These are phyloP conservation scores for Acanthochlamys bracteata DNA, from an alignment of 106 monocot species.

Conservation along the genomic window DNA sequence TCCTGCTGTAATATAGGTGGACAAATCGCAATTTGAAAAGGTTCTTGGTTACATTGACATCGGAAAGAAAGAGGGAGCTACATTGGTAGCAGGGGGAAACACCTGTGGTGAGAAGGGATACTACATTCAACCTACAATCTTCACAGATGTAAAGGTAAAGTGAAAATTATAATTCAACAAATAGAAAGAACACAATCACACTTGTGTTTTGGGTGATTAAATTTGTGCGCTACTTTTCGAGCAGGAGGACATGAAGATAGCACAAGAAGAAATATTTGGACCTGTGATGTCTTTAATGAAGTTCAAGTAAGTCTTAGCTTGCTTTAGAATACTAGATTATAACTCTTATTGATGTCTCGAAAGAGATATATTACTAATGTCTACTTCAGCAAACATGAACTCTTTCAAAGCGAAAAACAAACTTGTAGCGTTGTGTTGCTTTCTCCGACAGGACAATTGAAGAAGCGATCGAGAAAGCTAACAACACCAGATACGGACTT, in stretches of 20 bases:
- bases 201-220: too few species aligned
- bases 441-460: conserved; percentile 33
- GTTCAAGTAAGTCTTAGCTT: conserved; percentile 24
- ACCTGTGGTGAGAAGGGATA: conserved; percentile 58
- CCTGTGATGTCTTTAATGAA: conserved; percentile 52
- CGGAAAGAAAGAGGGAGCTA: conserved; percentile 65
- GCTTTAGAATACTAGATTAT: too few species aligned
- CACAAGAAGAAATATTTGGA: conserved; percentile 47
- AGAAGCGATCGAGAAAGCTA: conserved; percentile 37
- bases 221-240: not conserved
- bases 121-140: conserved; percentile 89
- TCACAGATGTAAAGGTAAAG: conserved; percentile 78
- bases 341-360: too few species aligned
- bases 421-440: too few species aligned
- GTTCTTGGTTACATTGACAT: conserved; percentile 68
- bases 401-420: too few species aligned
- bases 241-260: conserved; percentile 51
- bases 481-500: conserved; percentile 25
- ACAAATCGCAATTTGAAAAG: conserved; percentile 70
- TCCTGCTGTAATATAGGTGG: conserved; percentile 37
- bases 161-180: too few species aligned
- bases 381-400: too few species aligned
- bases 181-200: too few species aligned
- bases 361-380: too few species aligned
- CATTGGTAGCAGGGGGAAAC: conserved; percentile 68